Base-by-base conservation (phyloP, 1,284 basidiomycete genomes). In the Wallemia mellicola region DNA sequence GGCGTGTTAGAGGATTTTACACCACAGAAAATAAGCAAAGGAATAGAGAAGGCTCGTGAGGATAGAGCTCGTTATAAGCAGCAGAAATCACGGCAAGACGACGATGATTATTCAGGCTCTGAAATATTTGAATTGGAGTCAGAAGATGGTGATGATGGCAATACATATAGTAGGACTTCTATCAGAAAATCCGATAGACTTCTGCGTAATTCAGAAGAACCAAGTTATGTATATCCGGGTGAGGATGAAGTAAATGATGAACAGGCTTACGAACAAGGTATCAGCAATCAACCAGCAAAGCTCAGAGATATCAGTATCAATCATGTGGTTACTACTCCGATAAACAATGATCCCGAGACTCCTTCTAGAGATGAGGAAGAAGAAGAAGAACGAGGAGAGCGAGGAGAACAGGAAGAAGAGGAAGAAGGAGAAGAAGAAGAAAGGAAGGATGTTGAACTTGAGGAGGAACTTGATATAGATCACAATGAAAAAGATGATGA, bases 371-470 rank as follows among this genome's bases (percentile, higher is more conserved):
- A 48, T 48, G 28, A 30, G 59, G 68, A 66, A 30, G 65, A 64
- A 32, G 62, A 62, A 25, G 66, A 66, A 27, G 68, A 67, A 22
- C 64, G 66, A 38, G 64, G 67, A 57, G 67, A 57, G 59, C 64
- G 72, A 65, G 69, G 67, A 63, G 61, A 62, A 65, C 62, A 65
- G 65, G 67, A 59, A 66, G 62, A 65, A 61, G 62, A 64, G 56
- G 63, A 64, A 62, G 61, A 66, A 60, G 62, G 60, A 48, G 59
- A 58, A 55, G 61, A 57, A 11, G 24, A 57, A 25, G 27, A 26
- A 11, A 24, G 14, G n/a, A n/a, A n/a, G n/a, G n/a, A n/a, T n/a
- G n/a, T n/a, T n/a, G n/a, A n/a, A n/a, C n/a, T n/a, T 26, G 25
- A 55, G 54, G 24, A 22, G 54, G 54, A n/a, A n/a, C n/a, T n/a